phyloP scores from a whole-genome alignment of 176 grass and related monocot species.

The Guadua angustifolia region DNA sequence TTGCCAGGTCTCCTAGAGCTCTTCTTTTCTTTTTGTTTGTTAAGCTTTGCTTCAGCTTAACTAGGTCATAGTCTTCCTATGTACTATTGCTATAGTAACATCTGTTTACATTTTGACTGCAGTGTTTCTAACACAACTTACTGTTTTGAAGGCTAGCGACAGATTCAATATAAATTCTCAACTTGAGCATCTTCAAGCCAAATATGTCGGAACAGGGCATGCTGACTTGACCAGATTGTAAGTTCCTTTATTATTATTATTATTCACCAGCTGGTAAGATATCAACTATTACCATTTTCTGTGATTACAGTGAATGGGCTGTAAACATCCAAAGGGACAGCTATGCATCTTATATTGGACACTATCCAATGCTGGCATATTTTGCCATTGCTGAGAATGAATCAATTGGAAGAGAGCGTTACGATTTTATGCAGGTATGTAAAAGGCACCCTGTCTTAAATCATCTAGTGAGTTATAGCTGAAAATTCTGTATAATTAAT shows the following conservation, averaged over 20 bases:
- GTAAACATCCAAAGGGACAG: conserved; percentile 93
- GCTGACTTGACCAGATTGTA: conserved; percentile 93
- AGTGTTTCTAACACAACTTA: conserved; percentile 21
- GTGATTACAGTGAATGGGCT: conserved; percentile 90
- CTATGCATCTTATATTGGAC: conserved; percentile 91
- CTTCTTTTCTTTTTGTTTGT: background rate
- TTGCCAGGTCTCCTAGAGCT: background rate
- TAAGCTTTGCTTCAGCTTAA: conserved; percentile 1
- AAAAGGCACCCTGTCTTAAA: conserved; percentile 18
- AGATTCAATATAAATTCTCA: conserved; percentile 99
- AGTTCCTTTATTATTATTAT: conserved; percentile 34
- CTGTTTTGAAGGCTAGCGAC: conserved; percentile 73
- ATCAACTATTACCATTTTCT: background rate
- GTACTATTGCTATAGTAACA: background rate
- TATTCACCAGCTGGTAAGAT: background rate
- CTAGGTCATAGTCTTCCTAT: background rate
- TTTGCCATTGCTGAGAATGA: conserved; percentile 89
- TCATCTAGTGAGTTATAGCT: background rate
- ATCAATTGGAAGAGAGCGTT: conserved; percentile 90
- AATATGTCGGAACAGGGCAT: conserved; percentile 95
- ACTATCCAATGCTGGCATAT: conserved; percentile 84
- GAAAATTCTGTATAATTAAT: background rate
- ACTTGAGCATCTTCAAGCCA: conserved; percentile 98
- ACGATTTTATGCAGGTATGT: conserved; percentile 91
- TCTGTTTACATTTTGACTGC: background rate